Evolutionary conservation across 2,329 filamentous ascomycete species (phyloP).

Genomic region (Fusarium annulatum): DNA sequence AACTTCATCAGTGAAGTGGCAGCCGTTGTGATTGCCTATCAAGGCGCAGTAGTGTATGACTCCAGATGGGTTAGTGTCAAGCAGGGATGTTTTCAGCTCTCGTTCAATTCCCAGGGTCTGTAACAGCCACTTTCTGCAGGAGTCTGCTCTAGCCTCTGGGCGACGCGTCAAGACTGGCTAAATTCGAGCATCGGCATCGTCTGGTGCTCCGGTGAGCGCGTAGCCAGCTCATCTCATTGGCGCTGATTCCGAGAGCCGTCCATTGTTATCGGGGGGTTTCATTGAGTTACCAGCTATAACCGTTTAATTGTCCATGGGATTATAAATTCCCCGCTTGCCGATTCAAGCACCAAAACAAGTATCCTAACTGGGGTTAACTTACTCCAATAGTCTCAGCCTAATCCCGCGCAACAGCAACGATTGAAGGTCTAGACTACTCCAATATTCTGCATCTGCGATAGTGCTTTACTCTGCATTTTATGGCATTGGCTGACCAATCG

Average conservation of each 20-base stretch:
- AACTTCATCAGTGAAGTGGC: background rate
- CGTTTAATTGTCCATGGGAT: background rate
- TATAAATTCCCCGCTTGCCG: background rate
- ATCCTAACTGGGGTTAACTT: fast-evolving
- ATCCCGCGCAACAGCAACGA: fast-evolving
- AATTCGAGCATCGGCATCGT: background rate
- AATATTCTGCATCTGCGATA: background rate
- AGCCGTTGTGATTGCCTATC: background rate
- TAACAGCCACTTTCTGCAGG: background rate
- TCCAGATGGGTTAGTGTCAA: background rate
- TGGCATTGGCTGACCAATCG: background rate
- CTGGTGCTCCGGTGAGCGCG: fast-evolving
- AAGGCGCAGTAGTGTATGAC: background rate
- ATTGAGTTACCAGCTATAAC: too few species aligned
- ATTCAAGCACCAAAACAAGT: too few species aligned
- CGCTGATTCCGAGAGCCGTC: fast-evolving
- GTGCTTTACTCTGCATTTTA: background rate
- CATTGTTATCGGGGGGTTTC: background rate
- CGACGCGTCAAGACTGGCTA: background rate
- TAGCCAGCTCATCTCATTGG: background rate
- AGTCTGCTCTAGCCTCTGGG: fast-evolving
- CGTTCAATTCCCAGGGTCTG: background rate
- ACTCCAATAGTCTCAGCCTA: background rate
- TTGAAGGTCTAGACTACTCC: background rate
- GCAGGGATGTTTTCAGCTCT: constrained; percentile 4